Conservation (phyloP, 2,329 filamentous ascomycete genomes). For the Talaromyces pinophilus region DNA sequence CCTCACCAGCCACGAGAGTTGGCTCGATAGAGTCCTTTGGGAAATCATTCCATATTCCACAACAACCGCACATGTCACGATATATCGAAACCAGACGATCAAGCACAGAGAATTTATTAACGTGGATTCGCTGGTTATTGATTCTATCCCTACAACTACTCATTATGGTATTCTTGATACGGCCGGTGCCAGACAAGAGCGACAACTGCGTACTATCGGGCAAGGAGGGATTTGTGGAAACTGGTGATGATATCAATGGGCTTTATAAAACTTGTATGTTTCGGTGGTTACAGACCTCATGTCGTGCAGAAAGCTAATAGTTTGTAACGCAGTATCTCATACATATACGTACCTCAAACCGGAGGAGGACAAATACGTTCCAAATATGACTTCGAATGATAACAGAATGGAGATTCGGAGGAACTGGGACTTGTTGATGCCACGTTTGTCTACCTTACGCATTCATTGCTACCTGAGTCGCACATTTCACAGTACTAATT, state of each 20-base stretch:
- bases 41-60: not conserved
- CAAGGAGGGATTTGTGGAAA: slow-evolving; percentile 12
- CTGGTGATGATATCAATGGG: slow-evolving; percentile 18
- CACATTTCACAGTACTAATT: not conserved
- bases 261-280: slow-evolving; percentile 17
- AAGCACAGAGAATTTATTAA: not conserved
- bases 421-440: slow-evolving; percentile 20
- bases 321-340: slow-evolving; percentile 1
- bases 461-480: too few relatives aligned
- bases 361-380: slow-evolving; percentile 16
- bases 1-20: slow-evolving; percentile 4
- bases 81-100: slow-evolving; percentile 1
- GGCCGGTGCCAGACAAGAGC: not conserved
- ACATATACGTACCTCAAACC: slow-evolving; percentile 19
- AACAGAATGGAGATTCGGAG: slow-evolving; percentile 17
- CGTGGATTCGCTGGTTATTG: slow-evolving; percentile 11
- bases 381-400: slow-evolving; percentile 19
- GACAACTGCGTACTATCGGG: slow-evolving; percentile 3
- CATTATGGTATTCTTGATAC: slow-evolving; percentile 5
- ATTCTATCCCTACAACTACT: slow-evolving; percentile 6
- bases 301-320: not conserved
- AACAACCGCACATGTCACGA: not conserved
- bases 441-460: slow-evolving; percentile 1
- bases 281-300: not conserved
- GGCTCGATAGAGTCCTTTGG: slow-evolving; percentile 14